A percentile compares a stretch with the other conserved stretches of the same genome.
Conservation (phyloP, 2,329 filamentous ascomycete species). For the Cytospora mali region DNA sequence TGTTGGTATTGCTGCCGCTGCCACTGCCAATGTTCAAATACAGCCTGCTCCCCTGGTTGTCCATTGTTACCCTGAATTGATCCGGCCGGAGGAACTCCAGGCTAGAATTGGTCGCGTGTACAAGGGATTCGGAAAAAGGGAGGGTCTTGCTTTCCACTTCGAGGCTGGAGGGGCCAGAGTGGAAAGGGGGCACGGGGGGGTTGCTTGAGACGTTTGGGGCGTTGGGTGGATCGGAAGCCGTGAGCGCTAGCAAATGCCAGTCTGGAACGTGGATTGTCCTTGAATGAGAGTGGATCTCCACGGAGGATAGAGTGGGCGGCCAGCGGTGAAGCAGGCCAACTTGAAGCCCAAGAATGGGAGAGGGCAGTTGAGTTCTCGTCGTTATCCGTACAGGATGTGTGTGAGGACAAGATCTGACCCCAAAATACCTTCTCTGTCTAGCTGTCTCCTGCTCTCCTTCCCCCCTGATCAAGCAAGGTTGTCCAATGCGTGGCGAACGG, state of each 20-base stretch:
- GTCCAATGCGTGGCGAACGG: too few species aligned
- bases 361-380: not conserved
- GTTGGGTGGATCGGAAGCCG: slow-evolving; percentile 17
- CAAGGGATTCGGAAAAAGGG: slow-evolving; percentile 20
- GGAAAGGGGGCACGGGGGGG: slow-evolving; percentile 24
- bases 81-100: slow-evolving; percentile 23
- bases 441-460: too few species aligned
- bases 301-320: slow-evolving; percentile 11
- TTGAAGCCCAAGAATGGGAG: not conserved
- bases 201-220: slow-evolving; percentile 4
- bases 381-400: not conserved
- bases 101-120: slow-evolving; percentile 23
- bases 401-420: too few species aligned
- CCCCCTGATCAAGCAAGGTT: too few species aligned
- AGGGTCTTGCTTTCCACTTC: slow-evolving; percentile 21
- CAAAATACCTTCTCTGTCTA: too few species aligned
- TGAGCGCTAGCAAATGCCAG: slow-evolving; percentile 22
- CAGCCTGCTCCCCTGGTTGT: slow-evolving; percentile 62
- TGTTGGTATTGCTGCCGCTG: too few species aligned
- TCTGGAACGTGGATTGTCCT: slow-evolving; percentile 13
- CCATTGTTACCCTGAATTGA: slow-evolving; percentile 43
- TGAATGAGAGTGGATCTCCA: slow-evolving; percentile 20
- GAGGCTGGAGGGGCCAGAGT: slow-evolving; percentile 22
- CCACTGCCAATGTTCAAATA: slow-evolving; percentile 69
- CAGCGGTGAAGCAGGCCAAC: slow-evolving; percentile 26